These are phyloP conservation scores for Turritis glabra DNA, from an alignment of 345 rosid genomes.

Conservation along the genomic window DNA sequence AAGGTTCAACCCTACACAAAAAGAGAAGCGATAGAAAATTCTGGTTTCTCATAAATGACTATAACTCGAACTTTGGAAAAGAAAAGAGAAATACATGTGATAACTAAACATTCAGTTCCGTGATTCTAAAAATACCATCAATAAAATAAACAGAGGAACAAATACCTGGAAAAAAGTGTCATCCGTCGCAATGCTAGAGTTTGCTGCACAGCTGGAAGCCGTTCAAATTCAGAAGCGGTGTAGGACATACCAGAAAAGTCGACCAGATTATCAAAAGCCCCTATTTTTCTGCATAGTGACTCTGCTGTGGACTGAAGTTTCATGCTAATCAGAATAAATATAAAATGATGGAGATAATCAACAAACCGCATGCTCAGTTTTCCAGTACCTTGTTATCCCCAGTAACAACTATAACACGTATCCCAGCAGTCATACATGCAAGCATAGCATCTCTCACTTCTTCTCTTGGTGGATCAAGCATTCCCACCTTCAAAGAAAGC, in stretches of 20 bases:
- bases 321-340: slow-evolving; percentile 35
- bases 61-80: slow-evolving; percentile 7
- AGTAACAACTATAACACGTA: slow-evolving; percentile 98
- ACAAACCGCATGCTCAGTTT: slow-evolving; percentile 9
- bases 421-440: slow-evolving; percentile 97
- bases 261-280: slow-evolving; percentile 87
- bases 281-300: slow-evolving; percentile 91
- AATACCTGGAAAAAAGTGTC: slow-evolving; percentile 89
- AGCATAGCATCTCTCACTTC: slow-evolving; percentile 97
- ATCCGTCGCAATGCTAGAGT: slow-evolving; percentile 82
- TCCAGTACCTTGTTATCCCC: slow-evolving; percentile 94
- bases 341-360: slow-evolving; percentile 5
- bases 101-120: slow-evolving; percentile 7
- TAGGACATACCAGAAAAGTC: slow-evolving; percentile 85
- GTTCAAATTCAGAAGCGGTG: slow-evolving; percentile 95
- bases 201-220: slow-evolving; percentile 88
- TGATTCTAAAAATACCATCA: slow-evolving; percentile 3
- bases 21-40: slow-evolving; percentile 23
- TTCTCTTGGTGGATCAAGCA: slow-evolving; percentile 98
- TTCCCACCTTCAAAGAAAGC: slow-evolving; percentile 72
- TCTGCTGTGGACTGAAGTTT: slow-evolving; percentile 90
- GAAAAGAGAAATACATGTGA: slow-evolving; percentile 22
- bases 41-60: slow-evolving; percentile 2
- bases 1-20: slow-evolving; percentile 86
- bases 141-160: slow-evolving; percentile 1